phyloP scores from a whole-genome alignment of 176 grass and related monocot species.

The Oryza brachyantha region DNA sequence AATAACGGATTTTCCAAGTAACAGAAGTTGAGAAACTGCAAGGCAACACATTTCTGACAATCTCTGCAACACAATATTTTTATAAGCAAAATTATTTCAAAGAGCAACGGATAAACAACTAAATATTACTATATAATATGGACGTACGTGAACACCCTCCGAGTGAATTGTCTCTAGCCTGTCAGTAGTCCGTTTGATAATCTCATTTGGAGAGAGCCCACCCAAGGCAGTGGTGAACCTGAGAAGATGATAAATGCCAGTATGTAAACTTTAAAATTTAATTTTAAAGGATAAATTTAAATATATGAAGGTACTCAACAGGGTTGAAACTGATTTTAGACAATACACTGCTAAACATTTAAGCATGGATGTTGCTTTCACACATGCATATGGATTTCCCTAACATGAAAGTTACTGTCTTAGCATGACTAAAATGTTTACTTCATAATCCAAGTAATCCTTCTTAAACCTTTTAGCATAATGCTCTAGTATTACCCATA shows the following conservation, averaged over 20 bases:
- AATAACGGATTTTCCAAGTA: conserved; percentile 84
- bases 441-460: neutral
- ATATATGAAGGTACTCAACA: neutral
- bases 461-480: neutral
- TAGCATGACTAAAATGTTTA: neutral
- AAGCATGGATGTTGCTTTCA: neutral
- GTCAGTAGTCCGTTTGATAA: conserved; percentile 80
- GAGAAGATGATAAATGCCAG: conserved; percentile 18
- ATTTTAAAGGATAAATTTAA: neutral
- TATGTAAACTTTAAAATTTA: neutral
- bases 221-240: conserved; percentile 75
- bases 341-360: conserved; percentile 7
- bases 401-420: neutral
- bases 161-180: conserved; percentile 94
- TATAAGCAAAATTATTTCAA: conserved; percentile 30
- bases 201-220: conserved; percentile 83
- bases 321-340: neutral
- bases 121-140: conserved; percentile 22
- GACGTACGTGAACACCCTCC: conserved; percentile 89
- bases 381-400: neutral
- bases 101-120: conserved; percentile 1
- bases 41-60: conserved; percentile 90
- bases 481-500: neutral
- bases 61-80: conserved; percentile 53
- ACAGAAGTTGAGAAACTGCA: conserved; percentile 84